A percentile compares a stretch with the other conserved stretches of the same genome.
Evolutionary conservation across 331 rosid species (phyloP).

Genomic region (Spiraea crenata): DNA sequence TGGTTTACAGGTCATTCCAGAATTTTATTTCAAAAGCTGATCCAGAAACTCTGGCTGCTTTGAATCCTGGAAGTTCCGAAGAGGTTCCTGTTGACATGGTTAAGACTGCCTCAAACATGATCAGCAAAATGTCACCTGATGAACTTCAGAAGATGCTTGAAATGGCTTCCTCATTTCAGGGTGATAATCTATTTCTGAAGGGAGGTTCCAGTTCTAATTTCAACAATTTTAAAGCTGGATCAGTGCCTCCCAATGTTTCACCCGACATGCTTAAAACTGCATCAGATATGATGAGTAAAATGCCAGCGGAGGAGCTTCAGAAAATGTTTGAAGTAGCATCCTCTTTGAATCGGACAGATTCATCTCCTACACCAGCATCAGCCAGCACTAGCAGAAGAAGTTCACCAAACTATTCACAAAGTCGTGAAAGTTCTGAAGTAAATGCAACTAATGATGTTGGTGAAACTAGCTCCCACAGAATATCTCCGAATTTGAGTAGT

Average conservation of each 20-base stretch:
- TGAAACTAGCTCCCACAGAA: conserved; percentile 48
- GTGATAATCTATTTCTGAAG: conserved; percentile 37
- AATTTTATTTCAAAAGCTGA: conserved; percentile 66
- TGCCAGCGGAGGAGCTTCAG: conserved; percentile 83
- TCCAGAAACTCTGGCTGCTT: conserved; percentile 68
- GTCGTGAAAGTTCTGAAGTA: conserved; percentile 27
- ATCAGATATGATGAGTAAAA: conserved; percentile 69
- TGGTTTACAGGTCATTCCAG: conserved; percentile 67
- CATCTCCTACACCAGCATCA: conserved; percentile 40
- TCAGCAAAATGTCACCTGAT: conserved; percentile 78
- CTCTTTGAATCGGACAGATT: conserved; percentile 53
- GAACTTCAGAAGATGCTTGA: conserved; percentile 80
- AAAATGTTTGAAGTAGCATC: conserved; percentile 88
- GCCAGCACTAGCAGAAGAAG: conserved; percentile 24
- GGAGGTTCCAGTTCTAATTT: conserved; percentile 45
- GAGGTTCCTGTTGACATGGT: conserved; percentile 81
- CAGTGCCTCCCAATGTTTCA: conserved; percentile 58
- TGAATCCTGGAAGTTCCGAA: conserved; percentile 54
- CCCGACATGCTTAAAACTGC: conserved; percentile 93
- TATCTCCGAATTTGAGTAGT: conserved; percentile 44
- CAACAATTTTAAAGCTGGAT: conserved; percentile 42
- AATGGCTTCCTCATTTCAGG: conserved; percentile 79
- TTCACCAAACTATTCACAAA: conserved; percentile 23
- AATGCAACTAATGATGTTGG: conserved; percentile 35
- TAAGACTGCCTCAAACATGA: conserved; percentile 72